These are phyloP conservation scores for Nakataea oryzae DNA, from an alignment of 2,329 filamentous ascomycete species.

Conservation along the genomic window DNA sequence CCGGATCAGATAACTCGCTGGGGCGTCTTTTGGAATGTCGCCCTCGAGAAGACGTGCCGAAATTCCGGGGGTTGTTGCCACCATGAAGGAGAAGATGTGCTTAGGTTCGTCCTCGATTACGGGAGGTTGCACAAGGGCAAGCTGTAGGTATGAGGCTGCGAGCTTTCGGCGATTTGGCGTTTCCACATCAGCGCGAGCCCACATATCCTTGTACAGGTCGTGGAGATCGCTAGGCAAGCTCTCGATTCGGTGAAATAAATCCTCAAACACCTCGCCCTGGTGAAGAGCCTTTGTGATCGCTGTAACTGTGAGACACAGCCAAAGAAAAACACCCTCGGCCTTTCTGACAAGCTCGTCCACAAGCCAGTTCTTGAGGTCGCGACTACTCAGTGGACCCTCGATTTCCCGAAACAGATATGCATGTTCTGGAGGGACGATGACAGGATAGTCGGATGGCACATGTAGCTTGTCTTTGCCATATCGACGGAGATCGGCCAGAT, in stretches of 20 bases:
- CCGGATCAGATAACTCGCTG: neutral
- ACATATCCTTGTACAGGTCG: neutral
- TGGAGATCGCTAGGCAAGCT: neutral
- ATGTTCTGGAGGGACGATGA: neutral
- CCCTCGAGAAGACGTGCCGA: neutral
- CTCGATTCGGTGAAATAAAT: neutral
- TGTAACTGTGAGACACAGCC: neutral
- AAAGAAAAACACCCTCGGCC: conserved; percentile 2
- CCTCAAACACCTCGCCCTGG: neutral
- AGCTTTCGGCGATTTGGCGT: neutral
- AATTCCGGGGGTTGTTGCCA: neutral
- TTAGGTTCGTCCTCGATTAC: no score
- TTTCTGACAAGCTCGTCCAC: neutral
- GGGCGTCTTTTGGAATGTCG: neutral
- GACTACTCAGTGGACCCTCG: neutral
- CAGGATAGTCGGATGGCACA: neutral
- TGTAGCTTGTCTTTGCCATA: neutral
- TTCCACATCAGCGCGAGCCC: neutral
- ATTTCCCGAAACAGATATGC: fast-evolving
- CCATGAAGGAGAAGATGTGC: neutral
- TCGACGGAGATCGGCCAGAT: neutral
- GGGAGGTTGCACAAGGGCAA: neutral
- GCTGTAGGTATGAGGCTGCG: neutral
- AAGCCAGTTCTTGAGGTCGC: neutral
- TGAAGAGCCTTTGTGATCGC: neutral